A percentile compares a stretch with the other conserved stretches of the same genome.
phyloP scores from a whole-genome alignment of 352 stramenopile species.

The Phytophthora cryptogea region DNA sequence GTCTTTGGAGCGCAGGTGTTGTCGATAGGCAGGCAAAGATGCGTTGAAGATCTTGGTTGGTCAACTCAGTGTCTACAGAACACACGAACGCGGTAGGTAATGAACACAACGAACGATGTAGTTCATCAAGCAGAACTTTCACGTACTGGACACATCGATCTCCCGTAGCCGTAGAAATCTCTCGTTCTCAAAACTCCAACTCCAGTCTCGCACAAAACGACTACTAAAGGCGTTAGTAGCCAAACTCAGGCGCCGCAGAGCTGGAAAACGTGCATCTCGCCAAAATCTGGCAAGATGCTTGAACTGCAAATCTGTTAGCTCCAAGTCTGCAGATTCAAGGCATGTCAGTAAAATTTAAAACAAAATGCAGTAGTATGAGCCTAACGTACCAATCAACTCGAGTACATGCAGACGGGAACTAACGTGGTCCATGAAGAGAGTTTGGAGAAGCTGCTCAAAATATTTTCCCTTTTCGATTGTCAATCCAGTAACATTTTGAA shows the following conservation, averaged over 20 bases:
- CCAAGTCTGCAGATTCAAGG: constrained; percentile 31
- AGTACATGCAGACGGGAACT: constrained; percentile 38
- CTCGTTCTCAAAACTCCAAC: constrained; percentile 49
- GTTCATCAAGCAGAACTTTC: not conserved
- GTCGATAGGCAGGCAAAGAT: constrained; percentile 52
- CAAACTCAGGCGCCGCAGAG: constrained; percentile 37
- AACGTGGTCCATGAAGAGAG: constrained; percentile 56
- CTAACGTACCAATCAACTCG: constrained; percentile 33
- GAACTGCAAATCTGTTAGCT: constrained; percentile 51
- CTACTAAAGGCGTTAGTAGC: constrained; percentile 55
- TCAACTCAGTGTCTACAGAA: constrained; percentile 43
- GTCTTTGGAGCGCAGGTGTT: constrained; percentile 29
- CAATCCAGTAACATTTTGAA: constrained; percentile 37
- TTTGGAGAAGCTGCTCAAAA: constrained; percentile 60
- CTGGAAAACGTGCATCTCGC: constrained; percentile 51
- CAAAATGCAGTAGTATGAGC: not conserved
- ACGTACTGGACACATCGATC: constrained; percentile 55
- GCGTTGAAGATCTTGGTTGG: constrained; percentile 56
- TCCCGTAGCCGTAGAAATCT: constrained; percentile 36
- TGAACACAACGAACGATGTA: not conserved
- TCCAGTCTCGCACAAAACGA: constrained; percentile 67
- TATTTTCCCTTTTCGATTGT: constrained; percentile 13
- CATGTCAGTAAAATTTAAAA: not conserved
- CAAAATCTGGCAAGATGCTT: constrained; percentile 49
- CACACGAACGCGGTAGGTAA: not conserved